Evolutionary conservation across 805 yeast genomes (phyloP).

Genomic region (Sungouiozyma ichnusensis): DNA sequence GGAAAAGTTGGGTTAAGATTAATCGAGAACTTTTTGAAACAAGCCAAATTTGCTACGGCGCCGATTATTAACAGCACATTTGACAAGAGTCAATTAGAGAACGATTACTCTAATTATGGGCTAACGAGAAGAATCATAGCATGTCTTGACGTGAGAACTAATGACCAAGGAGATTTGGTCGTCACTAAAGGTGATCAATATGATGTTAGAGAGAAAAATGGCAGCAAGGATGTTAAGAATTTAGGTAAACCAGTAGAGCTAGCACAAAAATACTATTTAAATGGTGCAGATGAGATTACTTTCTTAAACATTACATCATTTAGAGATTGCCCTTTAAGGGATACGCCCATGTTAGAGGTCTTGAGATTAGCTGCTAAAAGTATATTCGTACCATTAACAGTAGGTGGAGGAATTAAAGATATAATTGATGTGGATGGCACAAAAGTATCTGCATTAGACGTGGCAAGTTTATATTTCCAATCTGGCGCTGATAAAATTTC

Average conservation of each 20-base stretch:
- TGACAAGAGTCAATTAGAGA: too few species aligned
- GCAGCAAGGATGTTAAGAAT: conserved; percentile 60
- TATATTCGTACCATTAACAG: conserved; percentile 92
- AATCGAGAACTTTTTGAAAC: conserved; percentile 57
- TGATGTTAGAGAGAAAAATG: conserved; percentile 75
- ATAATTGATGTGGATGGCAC: conserved; percentile 79
- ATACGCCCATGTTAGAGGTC: conserved; percentile 93
- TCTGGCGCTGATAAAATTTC: conserved; percentile 98
- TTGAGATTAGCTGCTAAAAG: conserved; percentile 73
- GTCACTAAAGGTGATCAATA: conserved; percentile 99
- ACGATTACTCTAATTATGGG: conserved; percentile 43
- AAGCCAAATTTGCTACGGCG: conserved; percentile 14
- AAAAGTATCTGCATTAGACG: conserved; percentile 70
- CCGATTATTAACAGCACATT: conserved; percentile 16
- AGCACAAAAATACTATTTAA: conserved; percentile 80
- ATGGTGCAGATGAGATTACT: conserved; percentile 97
- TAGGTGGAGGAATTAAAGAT: conserved; percentile 96
- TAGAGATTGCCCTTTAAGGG: conserved; percentile 84
- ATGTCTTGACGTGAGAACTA: conserved; percentile 91
- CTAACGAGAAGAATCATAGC: conserved; percentile 89
- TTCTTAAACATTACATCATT: conserved; percentile 92
- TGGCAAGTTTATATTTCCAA: conserved; percentile 83
- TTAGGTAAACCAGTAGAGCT: conserved; percentile 93
- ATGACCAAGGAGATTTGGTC: conserved; percentile 89
- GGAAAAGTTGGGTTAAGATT: conserved; percentile 82